phyloP scores from a whole-genome alignment of 331 rosid genomes.

The Saraca asoca region DNA sequence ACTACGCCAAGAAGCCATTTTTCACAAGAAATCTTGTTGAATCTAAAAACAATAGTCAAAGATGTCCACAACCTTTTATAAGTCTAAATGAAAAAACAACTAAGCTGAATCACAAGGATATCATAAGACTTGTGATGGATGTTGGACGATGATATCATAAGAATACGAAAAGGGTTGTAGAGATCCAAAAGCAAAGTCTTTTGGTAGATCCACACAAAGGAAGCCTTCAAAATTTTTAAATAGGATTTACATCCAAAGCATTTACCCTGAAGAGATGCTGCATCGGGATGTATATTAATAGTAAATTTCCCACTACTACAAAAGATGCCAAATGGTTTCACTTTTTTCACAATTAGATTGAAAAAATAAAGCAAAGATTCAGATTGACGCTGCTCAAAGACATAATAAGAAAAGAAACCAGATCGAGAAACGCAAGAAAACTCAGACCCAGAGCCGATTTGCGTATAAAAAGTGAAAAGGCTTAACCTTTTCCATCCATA shows the following conservation, averaged over 20 bases:
- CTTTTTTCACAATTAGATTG: no score
- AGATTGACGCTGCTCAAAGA: no score
- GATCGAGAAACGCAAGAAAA: neutral
- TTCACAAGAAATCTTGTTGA: no score
- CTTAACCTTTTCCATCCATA: neutral
- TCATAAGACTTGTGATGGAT: no score
- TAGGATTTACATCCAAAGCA: neutral
- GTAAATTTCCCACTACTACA: neutral
- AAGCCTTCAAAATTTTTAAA: neutral
- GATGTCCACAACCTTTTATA: neutral
- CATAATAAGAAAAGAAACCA: no score
- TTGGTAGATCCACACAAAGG: neutral
- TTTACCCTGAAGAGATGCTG: neutral
- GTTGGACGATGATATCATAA: neutral
- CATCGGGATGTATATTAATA: slow-evolving; percentile 14
- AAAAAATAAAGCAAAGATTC: no score
- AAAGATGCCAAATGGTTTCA: neutral
- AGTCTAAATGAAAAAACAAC: slow-evolving; percentile 1
- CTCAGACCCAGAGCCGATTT: neutral
- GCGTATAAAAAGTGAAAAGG: neutral
- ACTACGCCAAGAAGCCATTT: neutral
- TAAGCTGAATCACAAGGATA: neutral
- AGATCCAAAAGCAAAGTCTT: no score
- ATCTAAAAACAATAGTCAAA: neutral
- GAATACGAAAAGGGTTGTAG: neutral